Base-by-base conservation (phyloP, 768 basidiomycete genomes). In the Lactifluus rugatus region DNA sequence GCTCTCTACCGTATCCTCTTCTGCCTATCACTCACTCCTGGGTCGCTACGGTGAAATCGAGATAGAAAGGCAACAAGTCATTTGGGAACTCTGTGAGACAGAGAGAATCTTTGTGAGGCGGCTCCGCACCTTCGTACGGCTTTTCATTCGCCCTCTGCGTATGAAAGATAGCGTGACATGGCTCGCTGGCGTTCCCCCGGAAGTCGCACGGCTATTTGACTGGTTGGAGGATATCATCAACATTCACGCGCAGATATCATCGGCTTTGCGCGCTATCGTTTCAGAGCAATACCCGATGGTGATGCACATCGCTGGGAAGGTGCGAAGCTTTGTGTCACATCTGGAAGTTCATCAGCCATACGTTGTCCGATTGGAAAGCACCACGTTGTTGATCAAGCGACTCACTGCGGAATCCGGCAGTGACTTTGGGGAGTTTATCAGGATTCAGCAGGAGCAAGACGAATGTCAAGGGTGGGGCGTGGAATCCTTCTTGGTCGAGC, bases 341-440 rank as follows among this genome's bases (percentile, higher is more conserved):
- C 71, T 93, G 32, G 89, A 94, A 69, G 80, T 89, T 9, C 90
- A 96, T 64, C 90, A 93, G 69, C 87, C 90, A 19, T 95, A 93
- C 70, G 72, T 95, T 5, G 84, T 88, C 17, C 76, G 81, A 47
- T 76, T 93, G 36, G 84, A 84, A 46, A 75, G 76, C 36, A 80
- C 85, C 0, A 77, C 78, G 1, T 69, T 74, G 16, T 66, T 76
- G 55, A 81, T 89, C 42, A 77, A 80, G 48, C 66, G 70, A 19
- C 71, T 85, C 62, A 70, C 74, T 46, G 67, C 70, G 2, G 79
- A 84, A 58, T 67, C 69, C n/a, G 70, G 72, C 32, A 82, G 75
- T 64, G 87, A 93, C 63, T 88, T 96, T 70, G 89, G 88, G 1
- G 89, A 92, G 69, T 96, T 93, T 67, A 76, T 94, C 8, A 71